Conservation (phyloP, 805 yeast species). For the Saccharomycopsis sp. region DNA sequence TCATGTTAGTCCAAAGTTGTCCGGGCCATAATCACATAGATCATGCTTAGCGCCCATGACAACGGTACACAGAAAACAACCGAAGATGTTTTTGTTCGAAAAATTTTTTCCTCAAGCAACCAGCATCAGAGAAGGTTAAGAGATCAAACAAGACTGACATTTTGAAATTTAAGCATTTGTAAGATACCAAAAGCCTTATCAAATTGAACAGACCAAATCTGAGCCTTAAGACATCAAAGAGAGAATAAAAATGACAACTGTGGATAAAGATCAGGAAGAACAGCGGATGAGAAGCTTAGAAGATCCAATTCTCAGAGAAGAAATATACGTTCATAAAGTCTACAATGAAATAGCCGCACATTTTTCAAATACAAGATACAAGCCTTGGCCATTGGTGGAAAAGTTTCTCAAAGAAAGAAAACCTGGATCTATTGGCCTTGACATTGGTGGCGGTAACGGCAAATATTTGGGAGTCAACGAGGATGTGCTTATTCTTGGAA, state of each 20-base stretch:
- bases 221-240: background rate
- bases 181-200: too few species aligned
- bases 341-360: constrained; percentile 90
- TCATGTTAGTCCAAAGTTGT: too few species aligned
- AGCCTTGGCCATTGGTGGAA: constrained; percentile 95
- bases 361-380: constrained; percentile 88
- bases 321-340: constrained; percentile 79
- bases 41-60: too few species aligned
- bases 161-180: too few species aligned
- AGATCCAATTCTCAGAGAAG: constrained; percentile 57
- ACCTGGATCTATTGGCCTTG: constrained; percentile 68
- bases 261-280: background rate
- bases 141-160: too few species aligned
- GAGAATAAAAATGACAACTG: background rate
- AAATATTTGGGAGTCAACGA: constrained; percentile 74
- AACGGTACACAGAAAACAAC: too few species aligned
- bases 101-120: background rate
- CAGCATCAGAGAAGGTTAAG: background rate
- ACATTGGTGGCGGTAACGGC: constrained; percentile 97
- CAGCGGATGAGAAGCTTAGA: constrained; percentile 23
- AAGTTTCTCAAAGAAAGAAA: constrained; percentile 46
- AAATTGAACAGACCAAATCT: too few species aligned
- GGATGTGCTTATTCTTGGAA: constrained; percentile 63
- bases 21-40: too few species aligned
- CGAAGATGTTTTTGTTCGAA: too few species aligned